Base-by-base conservation (phyloP, 208 protist species). In the Acanthamoeba castellanii region DNA sequence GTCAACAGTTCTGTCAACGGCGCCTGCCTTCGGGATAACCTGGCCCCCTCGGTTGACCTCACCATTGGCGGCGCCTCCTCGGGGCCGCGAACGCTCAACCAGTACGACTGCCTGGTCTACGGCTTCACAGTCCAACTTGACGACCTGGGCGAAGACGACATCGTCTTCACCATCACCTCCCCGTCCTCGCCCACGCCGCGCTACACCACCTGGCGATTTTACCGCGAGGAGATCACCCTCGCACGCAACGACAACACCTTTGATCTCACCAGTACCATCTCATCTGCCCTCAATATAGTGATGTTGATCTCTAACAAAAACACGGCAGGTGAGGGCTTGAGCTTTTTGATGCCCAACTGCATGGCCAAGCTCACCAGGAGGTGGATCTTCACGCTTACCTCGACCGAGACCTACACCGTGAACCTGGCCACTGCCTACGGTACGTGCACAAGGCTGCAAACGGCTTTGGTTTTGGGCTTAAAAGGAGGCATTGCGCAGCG, bases 291-390 rank as follows among this genome's bases (percentile, higher is more conserved):
- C 0, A 0, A 47, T 47, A 13, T 11, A 47, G 2, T 13, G 2
- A 59, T 59, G 13, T 22, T 13, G 13, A 20, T 59, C 2, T 59
- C 2, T 22, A 22, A 11, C 0, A 22, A 18, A 1, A 59, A 14
- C 5, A 22, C 52, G 52, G 2, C 25, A 50, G 72, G 72, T 81
- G 1, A 25, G 61, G 61, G 61, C 13, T 32, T 68, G 18, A 45
- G 30, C 25, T 81, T 81, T 37, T 0, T 81, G 11, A 50, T 81
- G 72, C 72, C 72, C 72, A 81, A 81, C n/a, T 81, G 72, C 37
- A 81, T 81, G 72, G 72, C 72, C 25, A 81, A 5, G 72, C 32
- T 81, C 9, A 47, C 72, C 72, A 37, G n/a, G 0, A 3, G 37
- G 72, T 81, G 72, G 72, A 47, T 45, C 1, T 22, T 81, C 32